Percentiles rank a stretch among this genome's conserved stretches.
These are phyloP conservation scores for Mrakiaceae sp. DNA, from an alignment of 1,284 basidiomycete genomes.

Conservation along the genomic window DNA sequence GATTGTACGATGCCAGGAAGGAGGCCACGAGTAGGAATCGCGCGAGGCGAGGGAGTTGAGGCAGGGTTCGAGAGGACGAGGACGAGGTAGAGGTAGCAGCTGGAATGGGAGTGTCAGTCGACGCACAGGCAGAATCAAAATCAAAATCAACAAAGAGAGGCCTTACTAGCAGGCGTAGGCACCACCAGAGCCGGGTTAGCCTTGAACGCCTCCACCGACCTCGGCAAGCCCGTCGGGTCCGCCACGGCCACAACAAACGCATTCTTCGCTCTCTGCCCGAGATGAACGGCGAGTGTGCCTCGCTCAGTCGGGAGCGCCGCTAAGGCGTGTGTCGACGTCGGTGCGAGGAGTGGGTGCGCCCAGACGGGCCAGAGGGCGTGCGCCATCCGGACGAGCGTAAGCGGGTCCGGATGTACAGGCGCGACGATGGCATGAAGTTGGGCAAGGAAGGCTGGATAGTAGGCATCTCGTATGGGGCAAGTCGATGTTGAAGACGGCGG, in stretches of 20 bases:
- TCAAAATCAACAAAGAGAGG: too few species aligned
- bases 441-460: slow-evolving; percentile 4
- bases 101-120: not conserved
- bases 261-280: not conserved
- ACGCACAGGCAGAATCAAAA: too few species aligned
- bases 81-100: not conserved
- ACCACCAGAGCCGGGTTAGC: not conserved
- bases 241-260: slow-evolving; percentile 9
- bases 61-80: not conserved
- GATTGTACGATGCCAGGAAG: slow-evolving; percentile 79
- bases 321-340: too few species aligned
- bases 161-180: too few species aligned
- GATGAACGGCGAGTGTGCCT: not conserved
- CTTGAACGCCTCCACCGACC: not conserved
- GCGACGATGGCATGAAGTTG: slow-evolving; percentile 5
- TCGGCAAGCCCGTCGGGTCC: slow-evolving; percentile 5
- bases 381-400: slow-evolving; percentile 7
- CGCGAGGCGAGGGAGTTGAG: slow-evolving; percentile 47
- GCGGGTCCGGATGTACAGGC: slow-evolving; percentile 7
- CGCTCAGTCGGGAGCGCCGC: too few species aligned
- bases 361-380: slow-evolving; percentile 14
- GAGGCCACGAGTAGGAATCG: slow-evolving; percentile 70
- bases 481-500: not conserved
- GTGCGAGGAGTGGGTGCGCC: not conserved
- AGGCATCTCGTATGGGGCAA: not conserved